Evolutionary conservation across 257 asterid species (phyloP), one percentile per base, ranked within the genome.

Genomic region (Rubia yunnanensis): DNA sequence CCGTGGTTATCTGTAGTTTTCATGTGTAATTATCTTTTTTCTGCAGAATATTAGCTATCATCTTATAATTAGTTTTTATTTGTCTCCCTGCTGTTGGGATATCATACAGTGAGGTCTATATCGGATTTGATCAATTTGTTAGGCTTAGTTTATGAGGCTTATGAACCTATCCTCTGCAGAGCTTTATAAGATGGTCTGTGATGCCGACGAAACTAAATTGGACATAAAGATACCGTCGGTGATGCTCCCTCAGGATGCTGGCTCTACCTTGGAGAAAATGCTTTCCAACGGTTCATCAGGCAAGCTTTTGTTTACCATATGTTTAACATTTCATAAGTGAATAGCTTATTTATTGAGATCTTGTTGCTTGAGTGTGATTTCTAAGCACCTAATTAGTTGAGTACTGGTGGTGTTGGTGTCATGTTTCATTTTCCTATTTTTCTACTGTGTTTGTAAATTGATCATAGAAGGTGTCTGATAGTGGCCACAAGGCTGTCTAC

Each of bases 101-200:
- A 44, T 44, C 13, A 36, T 6, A 36, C 13, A 36, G 44, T 36
- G 44, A 7, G 44, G 44, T 36, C 10, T 36, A 6, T 36, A 36
- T 36, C 10, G 10, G 0, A 36, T 3, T 13, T 36, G 1, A 13
- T 36, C 44, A 7, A 10, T 36, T 36, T 10, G 44, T 10, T 4
- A 32, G 36, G 36, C 7, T 32, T 32, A 32, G 36, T 36, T 36
- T 36, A 36, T 36, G 44, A 2, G 1, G 13, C 13, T 10, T 2
- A 36, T 36, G 44, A 7, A 10, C 44, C 44, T 36, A 88, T 74
- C 85, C 58, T 74, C 62, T 70, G 31, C 87, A 94, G 99, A 94
- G 68, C 96, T 94, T 77, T 90, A 90, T 86, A 94, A 94, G 95
- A 94, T 94, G 99, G 96, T 94, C 73, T 94, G 99, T 57, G 94